Evolutionary conservation across 805 yeast species (phyloP).

Genomic region (Lipomyces anomalus): DNA sequence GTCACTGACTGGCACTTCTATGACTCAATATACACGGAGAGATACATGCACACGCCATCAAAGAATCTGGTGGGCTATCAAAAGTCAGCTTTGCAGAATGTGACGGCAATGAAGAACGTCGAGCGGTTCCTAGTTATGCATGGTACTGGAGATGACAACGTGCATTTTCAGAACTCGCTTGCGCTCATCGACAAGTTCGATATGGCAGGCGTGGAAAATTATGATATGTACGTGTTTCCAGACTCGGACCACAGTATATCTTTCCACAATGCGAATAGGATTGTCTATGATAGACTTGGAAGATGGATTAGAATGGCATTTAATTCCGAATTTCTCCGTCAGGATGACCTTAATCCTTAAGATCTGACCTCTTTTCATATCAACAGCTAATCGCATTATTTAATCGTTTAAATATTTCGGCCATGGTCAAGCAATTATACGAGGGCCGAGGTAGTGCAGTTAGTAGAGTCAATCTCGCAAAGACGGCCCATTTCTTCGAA

Average conservation of each 20-base stretch:
- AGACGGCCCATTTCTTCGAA: too few relatives aligned
- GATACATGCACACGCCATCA: slow-evolving; percentile 85
- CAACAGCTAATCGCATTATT: too few relatives aligned
- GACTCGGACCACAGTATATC: slow-evolving; percentile 84
- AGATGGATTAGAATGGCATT: slow-evolving; percentile 45
- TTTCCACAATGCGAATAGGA: slow-evolving; percentile 69
- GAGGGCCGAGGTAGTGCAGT: too few relatives aligned
- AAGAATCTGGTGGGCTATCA: slow-evolving; percentile 59
- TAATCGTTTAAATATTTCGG: too few relatives aligned
- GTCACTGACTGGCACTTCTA: slow-evolving; percentile 92
- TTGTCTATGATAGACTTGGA: slow-evolving; percentile 66
- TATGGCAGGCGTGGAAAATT: slow-evolving; percentile 72
- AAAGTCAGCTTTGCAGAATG: slow-evolving; percentile 50
- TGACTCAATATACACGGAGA: slow-evolving; percentile 89
- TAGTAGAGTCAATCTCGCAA: too few relatives aligned
- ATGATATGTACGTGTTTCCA: slow-evolving; percentile 83
- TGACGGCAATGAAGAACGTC: slow-evolving; percentile 48
- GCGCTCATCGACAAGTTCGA: slow-evolving; percentile 72
- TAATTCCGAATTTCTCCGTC: slow-evolving; percentile 10
- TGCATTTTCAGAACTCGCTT: slow-evolving; percentile 85
- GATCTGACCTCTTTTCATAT: too few relatives aligned
- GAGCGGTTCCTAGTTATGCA: slow-evolving; percentile 82
- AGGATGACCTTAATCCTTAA: too few relatives aligned
- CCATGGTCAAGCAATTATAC: too few relatives aligned
- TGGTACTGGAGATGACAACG: slow-evolving; percentile 97